Base-by-base conservation (phyloP, 2,329 filamentous ascomycete genomes). In the Phyllosticta paracitricarpa region DNA sequence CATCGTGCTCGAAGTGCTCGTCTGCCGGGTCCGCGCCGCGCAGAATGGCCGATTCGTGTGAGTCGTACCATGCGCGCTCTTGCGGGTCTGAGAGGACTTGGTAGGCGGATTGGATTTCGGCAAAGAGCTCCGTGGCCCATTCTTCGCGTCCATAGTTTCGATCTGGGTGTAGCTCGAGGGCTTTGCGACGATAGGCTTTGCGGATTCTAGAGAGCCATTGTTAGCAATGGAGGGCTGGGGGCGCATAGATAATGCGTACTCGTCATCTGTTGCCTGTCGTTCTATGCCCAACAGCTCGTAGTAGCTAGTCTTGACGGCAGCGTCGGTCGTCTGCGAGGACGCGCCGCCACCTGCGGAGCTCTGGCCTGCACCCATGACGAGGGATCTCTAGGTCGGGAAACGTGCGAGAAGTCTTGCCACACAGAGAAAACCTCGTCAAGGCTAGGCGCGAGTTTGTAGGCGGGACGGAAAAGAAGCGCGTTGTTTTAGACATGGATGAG, bases 31-130 rank as follows among this genome's bases (percentile, higher is more conserved):
- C 74, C 26, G 74, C 77, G 33, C 78, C 78, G 59, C 85, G 83
- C 64, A 97, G 77, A 64, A 97, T 95, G 57, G 89, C 86, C 67
- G 91, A 87, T 63, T 91, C 87, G 71, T 99, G 94, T 2, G 91
- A 91, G 75, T 99, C 93, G 77, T 99, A 99, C 94, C 94, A 99
- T 33, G 92, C 88, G 67, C 94, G 85, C 73, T 99, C 94, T 72
- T 99, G 93, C 10, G 91, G 86, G 72, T 99, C 94, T 1, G 92
- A 96, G 1, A 99, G 83, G n/a, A 99, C 85, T 73, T 97, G 91
- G 72, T 99, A 96, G 55, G 94, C 94, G 40, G 91, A 83, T 73
- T 97, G 93, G 28, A 97, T 82, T 71, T 97, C 91, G 57, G 94
- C 91, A 72, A 99, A 99, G 58, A 87, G 85, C 66, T 81, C 83